Evolutionary conservation across 106 monocot species (phyloP).

Genomic region (Phalaenopsis equestris): DNA sequence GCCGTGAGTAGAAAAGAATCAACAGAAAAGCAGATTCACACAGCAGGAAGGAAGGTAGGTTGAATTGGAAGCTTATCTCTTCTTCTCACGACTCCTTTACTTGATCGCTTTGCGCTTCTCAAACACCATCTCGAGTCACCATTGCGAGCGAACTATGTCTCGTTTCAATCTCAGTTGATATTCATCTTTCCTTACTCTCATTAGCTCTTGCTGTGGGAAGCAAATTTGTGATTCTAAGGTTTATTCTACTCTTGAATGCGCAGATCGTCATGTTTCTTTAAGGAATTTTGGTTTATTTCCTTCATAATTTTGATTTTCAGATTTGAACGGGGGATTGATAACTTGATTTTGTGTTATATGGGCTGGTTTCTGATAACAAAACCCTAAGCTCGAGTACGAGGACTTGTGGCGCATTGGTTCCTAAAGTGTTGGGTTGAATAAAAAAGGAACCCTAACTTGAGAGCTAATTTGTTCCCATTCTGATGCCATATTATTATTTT

Average conservation of each 20-base stretch:
- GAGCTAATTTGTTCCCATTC: background rate
- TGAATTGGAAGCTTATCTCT: too few species aligned
- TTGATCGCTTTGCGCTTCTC: background rate
- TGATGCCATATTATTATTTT: background rate
- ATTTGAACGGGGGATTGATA: background rate
- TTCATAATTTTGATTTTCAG: background rate
- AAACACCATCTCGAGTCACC: background rate
- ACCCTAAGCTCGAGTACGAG: background rate
- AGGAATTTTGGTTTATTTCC: background rate
- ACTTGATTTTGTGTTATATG: background rate
- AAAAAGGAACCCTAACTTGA: background rate
- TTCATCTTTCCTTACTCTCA: background rate
- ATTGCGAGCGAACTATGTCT: background rate
- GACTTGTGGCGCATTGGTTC: too few species aligned
- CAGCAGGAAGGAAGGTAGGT: too few species aligned
- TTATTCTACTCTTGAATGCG: background rate
- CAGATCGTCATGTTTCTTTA: background rate
- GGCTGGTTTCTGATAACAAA: background rate
- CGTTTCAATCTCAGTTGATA: background rate
- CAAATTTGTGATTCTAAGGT: background rate
- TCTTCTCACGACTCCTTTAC: background rate
- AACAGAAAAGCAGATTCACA: too few species aligned
- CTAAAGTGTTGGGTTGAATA: too few species aligned
- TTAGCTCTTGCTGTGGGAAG: background rate
- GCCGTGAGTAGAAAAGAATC: too few species aligned